Percentiles rank a stretch among this genome's conserved stretches.
These are phyloP conservation scores for Acanthamoeba lenticulata DNA, from an alignment of 208 protist genomes.

Conservation along the genomic window DNA sequence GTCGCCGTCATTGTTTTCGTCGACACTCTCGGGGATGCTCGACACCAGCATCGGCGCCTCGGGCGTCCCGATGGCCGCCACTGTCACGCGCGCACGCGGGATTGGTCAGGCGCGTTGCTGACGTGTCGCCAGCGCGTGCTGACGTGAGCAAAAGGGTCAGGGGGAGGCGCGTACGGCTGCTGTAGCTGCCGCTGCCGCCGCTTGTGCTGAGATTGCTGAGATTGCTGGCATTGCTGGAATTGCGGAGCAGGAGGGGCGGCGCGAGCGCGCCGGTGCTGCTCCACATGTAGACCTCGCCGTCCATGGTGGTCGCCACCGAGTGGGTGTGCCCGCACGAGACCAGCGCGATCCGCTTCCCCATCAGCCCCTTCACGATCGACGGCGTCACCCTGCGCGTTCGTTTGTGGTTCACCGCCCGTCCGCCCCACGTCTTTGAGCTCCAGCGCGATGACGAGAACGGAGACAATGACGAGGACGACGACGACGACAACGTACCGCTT, in stretches of 20 bases:
- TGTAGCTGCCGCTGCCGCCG: too few species aligned
- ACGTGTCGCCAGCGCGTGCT: too few species aligned
- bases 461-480: too few species aligned
- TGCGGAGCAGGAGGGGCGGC: neutral
- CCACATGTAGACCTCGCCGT: slow-evolving; percentile 30
- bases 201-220: too few species aligned
- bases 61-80: neutral
- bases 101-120: too few species aligned
- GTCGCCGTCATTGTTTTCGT: too few species aligned
- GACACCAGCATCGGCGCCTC: slow-evolving; percentile 9
- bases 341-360: neutral
- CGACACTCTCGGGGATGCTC: neutral
- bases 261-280: neutral
- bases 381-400: slow-evolving; percentile 4
- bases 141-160: too few species aligned
- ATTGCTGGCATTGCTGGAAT: too few species aligned
- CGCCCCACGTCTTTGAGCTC: too few species aligned
- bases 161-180: too few species aligned
- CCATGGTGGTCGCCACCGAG: slow-evolving; percentile 11
- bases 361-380: neutral
- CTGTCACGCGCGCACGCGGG: neutral
- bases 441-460: too few species aligned
- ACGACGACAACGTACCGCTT: neutral
- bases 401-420: too few species aligned
- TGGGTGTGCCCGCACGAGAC: slow-evolving; percentile 32